Evolutionary conservation across 345 rosid species (phyloP), one percentile per base, ranked within the genome.

Genomic region (Iberis pinnata): DNA sequence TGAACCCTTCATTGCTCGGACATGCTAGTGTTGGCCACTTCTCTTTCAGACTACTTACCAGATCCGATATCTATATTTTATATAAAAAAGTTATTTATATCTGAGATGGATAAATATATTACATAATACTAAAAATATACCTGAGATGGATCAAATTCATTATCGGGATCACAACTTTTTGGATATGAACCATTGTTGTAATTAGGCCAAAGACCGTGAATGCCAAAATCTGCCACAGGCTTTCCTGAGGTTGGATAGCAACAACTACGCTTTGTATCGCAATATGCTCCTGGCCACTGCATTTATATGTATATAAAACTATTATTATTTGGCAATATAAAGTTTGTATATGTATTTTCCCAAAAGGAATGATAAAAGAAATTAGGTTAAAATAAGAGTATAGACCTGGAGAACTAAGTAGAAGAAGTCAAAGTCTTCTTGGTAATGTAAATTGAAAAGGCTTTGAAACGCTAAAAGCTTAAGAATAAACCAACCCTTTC

Each of bases 161-260:
- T 71, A 10, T 71, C 72, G 18, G 81, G 77, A 52, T 89, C 75
- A 25, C 95, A 89, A 47, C 70, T 78, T 10, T 77, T 59, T 0
- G 95, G 92, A 59, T 68, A 89, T 2, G 77, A 43, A n/a, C 97
- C 97, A 49, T 76, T 76, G 0, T 73, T 78, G 71, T 81, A 76
- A 48, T 85, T 80, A 20, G 97, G 93, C 97, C 97, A 89, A n/a
- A 89, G 83, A 14, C 97, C 97, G 27, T 85, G 97, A 49, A 85
- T 81, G 43, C 95, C 80, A 40, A 89, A 89, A 76, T 85, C 89
- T 3, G 95, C 76, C 0, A 58, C 76, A 0, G 97, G 97, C 61
- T 85, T 89, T 46, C 97, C 97, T 0, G 82, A 63, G 33, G 71
- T 76, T 20, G 97, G 97, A 65, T 89, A 85, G 64, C 95, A 89